These are phyloP conservation scores for Pythium angustatum DNA, from an alignment of 352 stramenopile genomes.

Conservation along the genomic window DNA sequence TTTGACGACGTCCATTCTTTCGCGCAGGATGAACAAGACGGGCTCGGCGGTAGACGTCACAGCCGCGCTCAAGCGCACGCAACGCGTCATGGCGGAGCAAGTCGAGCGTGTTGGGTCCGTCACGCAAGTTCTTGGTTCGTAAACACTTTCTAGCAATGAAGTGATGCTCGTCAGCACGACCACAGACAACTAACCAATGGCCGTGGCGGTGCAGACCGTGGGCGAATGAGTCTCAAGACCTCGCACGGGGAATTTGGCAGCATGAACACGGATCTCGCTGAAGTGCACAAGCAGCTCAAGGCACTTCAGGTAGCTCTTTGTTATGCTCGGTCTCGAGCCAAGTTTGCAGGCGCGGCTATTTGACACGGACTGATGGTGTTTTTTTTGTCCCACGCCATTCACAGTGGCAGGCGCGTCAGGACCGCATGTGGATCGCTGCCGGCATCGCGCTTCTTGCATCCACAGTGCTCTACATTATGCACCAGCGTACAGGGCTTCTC, in stretches of 20 bases:
- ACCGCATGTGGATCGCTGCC: slow-evolving; percentile 78
- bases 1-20: neutral
- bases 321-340: neutral
- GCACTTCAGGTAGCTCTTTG: slow-evolving; percentile 33
- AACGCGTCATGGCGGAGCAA: slow-evolving; percentile 69
- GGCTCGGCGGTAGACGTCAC: slow-evolving; percentile 62
- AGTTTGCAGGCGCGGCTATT: too few relatives aligned
- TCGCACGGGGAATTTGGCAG: slow-evolving; percentile 63
- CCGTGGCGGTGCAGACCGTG: slow-evolving; percentile 60
- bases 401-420: slow-evolving; percentile 77
- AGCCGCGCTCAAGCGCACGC: slow-evolving; percentile 62
- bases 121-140: slow-evolving; percentile 55
- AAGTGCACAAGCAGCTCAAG: slow-evolving; percentile 65
- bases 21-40: slow-evolving; percentile 13
- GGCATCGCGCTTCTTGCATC: slow-evolving; percentile 58
- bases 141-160: too few relatives aligned
- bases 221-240: slow-evolving; percentile 52
- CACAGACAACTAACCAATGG: too few relatives aligned
- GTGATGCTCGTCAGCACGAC: too few relatives aligned
- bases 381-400: neutral
- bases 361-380: neutral
- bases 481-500: slow-evolving; percentile 71
- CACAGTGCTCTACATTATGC: slow-evolving; percentile 73
- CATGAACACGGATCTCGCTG: slow-evolving; percentile 55
- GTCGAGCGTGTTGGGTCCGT: slow-evolving; percentile 68